Evolutionary conservation across 106 monocot species (phyloP), one percentile per base, ranked within the genome.

Genomic region (Dendrobium chrysotoxum): DNA sequence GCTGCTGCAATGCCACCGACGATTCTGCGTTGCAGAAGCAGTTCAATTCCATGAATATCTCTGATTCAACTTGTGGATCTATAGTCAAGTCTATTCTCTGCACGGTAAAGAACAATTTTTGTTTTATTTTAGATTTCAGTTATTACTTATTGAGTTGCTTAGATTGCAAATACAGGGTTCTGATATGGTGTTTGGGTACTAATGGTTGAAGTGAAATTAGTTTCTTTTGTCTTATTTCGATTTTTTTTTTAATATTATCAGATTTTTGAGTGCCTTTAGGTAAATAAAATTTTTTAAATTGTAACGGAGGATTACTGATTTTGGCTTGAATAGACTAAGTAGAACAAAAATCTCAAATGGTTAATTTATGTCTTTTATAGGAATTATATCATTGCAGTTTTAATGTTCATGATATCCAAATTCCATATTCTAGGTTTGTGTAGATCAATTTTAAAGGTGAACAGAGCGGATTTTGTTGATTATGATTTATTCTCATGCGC

Each of bases 1-100:
- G 84, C 80, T 99, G 95, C 87, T 99, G 99, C 80, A 86, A 84
- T 75, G 75, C 91, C 18, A 75, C 85, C 16, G 90, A 86, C 10
- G 96, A 97, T 50, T 47, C 88, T 4, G 75, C 78, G 2, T 13
- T 95, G 30, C 50, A 87, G 79, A 88, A 82, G 82, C 80, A 83
- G 83, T 93, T 95, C 80, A 28, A 76, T 41, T 84, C 87, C 76
- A 88, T 93, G 88, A 88, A 93, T 67, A 77, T 95, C 35, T 87
- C 91, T 13, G 86, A 90, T 73, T 30, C 91, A 1, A 71, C 82
- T 20, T 99, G 99, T 72, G 82, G 84, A 40, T 78, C 90, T 15
- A 20, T 88, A 25, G 81, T 90, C 80, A 85, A 90, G 61, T 82
- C 88, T 25, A n/a, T 90, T 17, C 79, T 93, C 40, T 93, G 93